Evolutionary conservation across 2,329 filamentous ascomycete species (phyloP).

Genomic region (Fusarium robinianum): DNA sequence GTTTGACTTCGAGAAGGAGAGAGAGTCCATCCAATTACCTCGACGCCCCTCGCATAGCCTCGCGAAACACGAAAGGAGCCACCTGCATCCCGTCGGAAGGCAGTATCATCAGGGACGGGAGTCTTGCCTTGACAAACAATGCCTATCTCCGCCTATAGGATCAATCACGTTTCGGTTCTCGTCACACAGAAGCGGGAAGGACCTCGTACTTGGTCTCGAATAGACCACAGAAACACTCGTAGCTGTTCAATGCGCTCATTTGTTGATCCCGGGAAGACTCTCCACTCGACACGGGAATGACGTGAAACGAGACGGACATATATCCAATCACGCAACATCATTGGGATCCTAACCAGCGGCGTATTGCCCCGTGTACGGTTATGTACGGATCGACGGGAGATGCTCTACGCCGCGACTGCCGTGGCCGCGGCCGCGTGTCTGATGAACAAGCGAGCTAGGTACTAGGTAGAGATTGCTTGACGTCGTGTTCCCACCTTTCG

Average conservation of each 20-base stretch:
- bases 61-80: no score
- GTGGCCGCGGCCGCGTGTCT: conserved; percentile 24
- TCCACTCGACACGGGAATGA: no score
- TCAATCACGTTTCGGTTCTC: conserved; percentile 16
- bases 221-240: conserved; percentile 16
- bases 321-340: no score
- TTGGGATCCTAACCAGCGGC: no score
- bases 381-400: conserved; percentile 30
- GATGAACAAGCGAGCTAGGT: conserved; percentile 13
- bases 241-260: background rate
- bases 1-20: no score
- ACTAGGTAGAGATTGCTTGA: conserved; percentile 13
- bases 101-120: conserved; percentile 1
- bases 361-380: no score
- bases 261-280: conserved; percentile 1
- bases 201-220: conserved; percentile 6
- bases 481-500: conserved; percentile 23
- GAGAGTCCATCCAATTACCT: no score
- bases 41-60: no score
- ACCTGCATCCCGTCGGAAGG: no score
- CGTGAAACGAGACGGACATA: no score
- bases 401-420: conserved; percentile 18
- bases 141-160: conserved; percentile 2
- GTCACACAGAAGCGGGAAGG: conserved; percentile 7
- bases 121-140: conserved; percentile 9